Base-by-base conservation (phyloP, 768 basidiomycete genomes). In the Paxillus ammoniavirescens region DNA sequence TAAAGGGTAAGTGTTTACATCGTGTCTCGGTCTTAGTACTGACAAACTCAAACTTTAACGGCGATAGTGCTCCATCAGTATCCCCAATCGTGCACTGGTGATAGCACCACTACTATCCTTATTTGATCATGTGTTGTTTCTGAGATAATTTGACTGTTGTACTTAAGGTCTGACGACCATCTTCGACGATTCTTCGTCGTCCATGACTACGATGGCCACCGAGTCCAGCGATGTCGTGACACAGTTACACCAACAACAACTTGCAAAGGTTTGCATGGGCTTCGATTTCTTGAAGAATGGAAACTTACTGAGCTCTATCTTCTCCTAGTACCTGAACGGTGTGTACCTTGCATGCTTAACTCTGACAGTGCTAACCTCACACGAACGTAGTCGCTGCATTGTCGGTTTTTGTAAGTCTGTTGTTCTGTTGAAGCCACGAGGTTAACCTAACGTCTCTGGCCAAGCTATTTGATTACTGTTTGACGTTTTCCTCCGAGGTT, bases 401-500 rank as follows among this genome's bases (percentile, higher is more conserved):
- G 50, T 56, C 56, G 3, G 23, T 21, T 13, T 55, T 66, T 28
- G 64, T 65, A 52, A 5, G 64, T 49, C n/a, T 40, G n/a, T 40
- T 17, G 45, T 7, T 1, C 26, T 26, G 4, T 28, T 15, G 12
- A 21, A 50, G 15, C 31, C 30, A 1, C 10, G 7, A 2, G 12
- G 9, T 6, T 3, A 17, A 42, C 26, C 6, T 33, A n/a, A 57
- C n/a, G n/a, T 40, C 31, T 14, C 23, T 21, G 8, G 8, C 37
- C 13, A 40, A 65, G 65, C 33, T 38, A 31, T 59, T 51, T 3
- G 65, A 68, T 40, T 66, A 68, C 43, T 64, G 52, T 35, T 46
- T 66, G 18, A 66, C 65, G 6, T 55, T 66, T 33, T 38, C 53
- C 26, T 36, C 49, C 8, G 65, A 66, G 59, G 65, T 68, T 23